Percentiles rank a stretch among this genome's conserved stretches.
Conservation (phyloP, 75 land plant species). For the Cupressus sempervirens region DNA sequence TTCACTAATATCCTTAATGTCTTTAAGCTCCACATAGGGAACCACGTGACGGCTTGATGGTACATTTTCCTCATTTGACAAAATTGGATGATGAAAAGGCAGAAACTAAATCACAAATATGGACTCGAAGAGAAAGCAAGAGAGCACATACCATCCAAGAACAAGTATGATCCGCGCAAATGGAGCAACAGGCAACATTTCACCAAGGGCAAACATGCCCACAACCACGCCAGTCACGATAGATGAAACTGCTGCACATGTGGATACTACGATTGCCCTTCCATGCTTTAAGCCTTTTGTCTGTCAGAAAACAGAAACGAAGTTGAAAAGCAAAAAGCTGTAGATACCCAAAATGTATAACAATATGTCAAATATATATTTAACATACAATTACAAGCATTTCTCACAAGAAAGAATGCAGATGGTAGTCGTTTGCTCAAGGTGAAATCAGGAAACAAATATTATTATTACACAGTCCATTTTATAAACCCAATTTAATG, state of each 20-base stretch:
- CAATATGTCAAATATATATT: background rate
- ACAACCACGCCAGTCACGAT: conserved; percentile 89
- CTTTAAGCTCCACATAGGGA: background rate
- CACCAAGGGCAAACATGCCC: conserved; percentile 90
- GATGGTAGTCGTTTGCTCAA: background rate
- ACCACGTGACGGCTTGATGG: background rate
- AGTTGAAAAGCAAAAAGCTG: background rate
- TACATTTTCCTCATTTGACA: conserved; percentile 2
- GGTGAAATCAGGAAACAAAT: background rate
- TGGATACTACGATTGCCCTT: conserved; percentile 92
- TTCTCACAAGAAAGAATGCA: background rate
- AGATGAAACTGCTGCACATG: conserved; percentile 95
- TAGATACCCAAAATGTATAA: background rate
- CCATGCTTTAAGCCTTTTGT: conserved; percentile 94
- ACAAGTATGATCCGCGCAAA: conserved; percentile 53
- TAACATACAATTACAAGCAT: background rate
- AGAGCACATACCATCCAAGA: conserved; percentile 70
- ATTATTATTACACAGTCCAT: background rate
- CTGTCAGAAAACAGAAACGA: conserved; percentile 30
- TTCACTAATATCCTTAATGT: background rate
- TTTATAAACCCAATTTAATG: background rate
- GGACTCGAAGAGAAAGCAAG: background rate
- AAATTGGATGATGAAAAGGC: background rate
- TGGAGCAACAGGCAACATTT: conserved; percentile 65
- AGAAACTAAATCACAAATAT: background rate